Percentiles rank a stretch among this genome's conserved stretches.
phyloP scores from a whole-genome alignment of 108 stramenopile species.

The Epithemia pelagica region DNA sequence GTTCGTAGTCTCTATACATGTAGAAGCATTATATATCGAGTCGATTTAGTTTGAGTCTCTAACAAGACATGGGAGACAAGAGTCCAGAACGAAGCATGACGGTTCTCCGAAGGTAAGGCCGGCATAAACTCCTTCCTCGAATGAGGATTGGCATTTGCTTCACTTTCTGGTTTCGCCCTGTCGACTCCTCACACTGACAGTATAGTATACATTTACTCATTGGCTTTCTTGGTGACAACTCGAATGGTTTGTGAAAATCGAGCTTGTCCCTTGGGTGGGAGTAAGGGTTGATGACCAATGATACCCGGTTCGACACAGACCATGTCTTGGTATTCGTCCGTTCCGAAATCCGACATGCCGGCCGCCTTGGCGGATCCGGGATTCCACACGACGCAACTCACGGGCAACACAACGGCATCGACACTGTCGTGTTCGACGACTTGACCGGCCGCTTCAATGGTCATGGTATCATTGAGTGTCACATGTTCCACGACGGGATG shows the following conservation, averaged over 20 bases:
- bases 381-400: slow-evolving; percentile 65
- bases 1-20: no score
- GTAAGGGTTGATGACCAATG: slow-evolving; percentile 19
- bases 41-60: no score
- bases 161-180: no score
- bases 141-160: no score
- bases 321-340: slow-evolving; percentile 73
- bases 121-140: no score
- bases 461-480: background rate
- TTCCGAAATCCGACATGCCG: slow-evolving; percentile 69
- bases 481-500: slow-evolving; percentile 25
- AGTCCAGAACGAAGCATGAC: no score
- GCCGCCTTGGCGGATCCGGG: slow-evolving; percentile 58
- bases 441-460: slow-evolving; percentile 18
- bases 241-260: slow-evolving; percentile 45
- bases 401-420: slow-evolving; percentile 42
- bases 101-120: no score
- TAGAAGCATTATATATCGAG: no score
- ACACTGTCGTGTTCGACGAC: slow-evolving; percentile 40
- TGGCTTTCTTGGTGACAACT: background rate
- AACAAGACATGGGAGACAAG: no score
- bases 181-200: no score
- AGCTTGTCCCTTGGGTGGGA: slow-evolving; percentile 41
- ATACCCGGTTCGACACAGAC: slow-evolving; percentile 83
- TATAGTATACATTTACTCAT: no score